Evolutionary conservation across 2,329 filamentous ascomycete genomes (phyloP).

Genomic region (Alternaria tenuissima): DNA sequence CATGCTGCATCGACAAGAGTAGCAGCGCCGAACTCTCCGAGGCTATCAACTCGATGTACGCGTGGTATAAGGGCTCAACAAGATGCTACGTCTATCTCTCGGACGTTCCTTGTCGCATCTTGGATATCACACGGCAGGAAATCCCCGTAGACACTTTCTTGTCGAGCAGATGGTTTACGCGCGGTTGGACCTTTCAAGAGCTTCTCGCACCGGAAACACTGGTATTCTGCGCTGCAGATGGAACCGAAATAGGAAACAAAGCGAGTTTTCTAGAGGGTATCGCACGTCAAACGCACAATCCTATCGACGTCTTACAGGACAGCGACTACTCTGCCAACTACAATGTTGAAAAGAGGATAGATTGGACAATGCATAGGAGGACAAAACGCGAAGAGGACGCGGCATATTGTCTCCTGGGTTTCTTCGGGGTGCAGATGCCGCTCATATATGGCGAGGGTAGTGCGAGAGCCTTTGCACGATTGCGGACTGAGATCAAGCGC

Average conservation of each 20-base stretch:
- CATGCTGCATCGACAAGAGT: conserved; percentile 15
- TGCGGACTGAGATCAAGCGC: not conserved
- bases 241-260: not conserved
- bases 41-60: not conserved
- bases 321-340: not conserved
- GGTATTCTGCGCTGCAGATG: not conserved
- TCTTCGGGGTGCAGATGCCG: conserved; percentile 33
- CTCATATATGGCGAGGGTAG: conserved; percentile 17
- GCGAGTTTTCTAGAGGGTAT: not conserved
- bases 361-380: conserved; percentile 13
- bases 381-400: conserved; percentile 34
- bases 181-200: conserved; percentile 8
- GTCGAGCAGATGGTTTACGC: conserved; percentile 3
- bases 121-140: not conserved
- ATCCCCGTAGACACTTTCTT: no score
- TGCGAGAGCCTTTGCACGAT: not conserved
- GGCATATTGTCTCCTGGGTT: conserved; percentile 40
- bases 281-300: not conserved
- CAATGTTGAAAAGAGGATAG: conserved; percentile 14
- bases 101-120: not conserved
- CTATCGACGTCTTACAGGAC: not conserved
- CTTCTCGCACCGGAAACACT: not conserved
- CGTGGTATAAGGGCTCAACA: not conserved
- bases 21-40: conserved; percentile 4
- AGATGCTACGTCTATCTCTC: conserved; percentile 8